A percentile compares a stretch with the other conserved stretches of the same genome.
Evolutionary conservation across 164 flowering plant species (phyloP).

Genomic region (Houttuynia cordata): DNA sequence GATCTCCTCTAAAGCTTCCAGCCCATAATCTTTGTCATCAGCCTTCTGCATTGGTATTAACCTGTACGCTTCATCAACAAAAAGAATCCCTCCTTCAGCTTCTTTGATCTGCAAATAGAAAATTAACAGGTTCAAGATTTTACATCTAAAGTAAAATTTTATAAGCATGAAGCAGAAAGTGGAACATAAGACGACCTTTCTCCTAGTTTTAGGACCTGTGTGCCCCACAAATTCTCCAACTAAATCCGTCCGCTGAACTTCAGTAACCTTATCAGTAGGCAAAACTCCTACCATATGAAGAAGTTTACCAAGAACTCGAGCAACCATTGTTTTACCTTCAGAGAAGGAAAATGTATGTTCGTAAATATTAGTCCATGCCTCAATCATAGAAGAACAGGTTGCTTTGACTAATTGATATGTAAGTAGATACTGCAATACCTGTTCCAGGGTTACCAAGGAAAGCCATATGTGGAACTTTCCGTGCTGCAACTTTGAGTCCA

Average conservation of each 20-base stretch:
- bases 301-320: conserved; percentile 77
- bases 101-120: conserved; percentile 61
- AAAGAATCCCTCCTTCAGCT: conserved; percentile 97
- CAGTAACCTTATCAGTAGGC: conserved; percentile 93
- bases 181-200: conserved; percentile 42
- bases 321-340: conserved; percentile 92
- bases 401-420: background rate
- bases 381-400: background rate
- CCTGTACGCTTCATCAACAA: conserved; percentile 96
- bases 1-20: conserved; percentile 96
- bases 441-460: conserved; percentile 99
- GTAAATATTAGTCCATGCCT: background rate
- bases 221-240: conserved; percentile 99
- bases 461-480: conserved; percentile 96
- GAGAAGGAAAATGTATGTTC: background rate
- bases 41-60: conserved; percentile 87
- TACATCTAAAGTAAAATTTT: background rate
- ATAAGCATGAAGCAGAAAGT: too few relatives aligned
- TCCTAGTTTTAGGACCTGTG: conserved; percentile 98
- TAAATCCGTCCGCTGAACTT: conserved; percentile 94
- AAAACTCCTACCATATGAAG: conserved; percentile 92
- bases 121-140: background rate
- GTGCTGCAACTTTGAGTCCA: conserved; percentile 68
- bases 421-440: conserved; percentile 30
- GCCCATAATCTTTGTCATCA: conserved; percentile 93